A percentile compares a stretch with the other conserved stretches of the same genome.
phyloP scores from a whole-genome alignment of 1,284 basidiomycete genomes.

The Boletus austroedulis region DNA sequence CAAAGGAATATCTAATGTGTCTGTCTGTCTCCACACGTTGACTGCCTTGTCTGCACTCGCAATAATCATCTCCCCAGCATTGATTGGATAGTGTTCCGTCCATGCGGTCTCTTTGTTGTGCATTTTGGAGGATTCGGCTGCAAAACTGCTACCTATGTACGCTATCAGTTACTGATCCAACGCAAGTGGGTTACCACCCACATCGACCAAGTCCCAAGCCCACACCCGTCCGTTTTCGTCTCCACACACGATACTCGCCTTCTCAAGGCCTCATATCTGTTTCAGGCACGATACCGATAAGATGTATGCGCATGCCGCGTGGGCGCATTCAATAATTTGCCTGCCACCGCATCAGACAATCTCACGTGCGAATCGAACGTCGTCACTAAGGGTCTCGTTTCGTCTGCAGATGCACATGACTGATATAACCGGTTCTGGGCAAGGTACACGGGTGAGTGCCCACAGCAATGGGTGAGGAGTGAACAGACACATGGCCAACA shows the following conservation, averaged over 20 bases:
- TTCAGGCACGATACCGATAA: slow-evolving; percentile 81
- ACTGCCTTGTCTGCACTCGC: slow-evolving; percentile 66
- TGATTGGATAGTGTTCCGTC: too few relatives aligned
- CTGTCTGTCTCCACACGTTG: slow-evolving; percentile 59
- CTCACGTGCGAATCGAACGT: slow-evolving; percentile 78
- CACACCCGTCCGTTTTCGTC: slow-evolving; percentile 80
- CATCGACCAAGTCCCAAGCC: slow-evolving; percentile 87
- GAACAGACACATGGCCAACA: too few relatives aligned
- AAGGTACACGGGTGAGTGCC: neutral
- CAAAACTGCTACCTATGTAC: slow-evolving; percentile 60
- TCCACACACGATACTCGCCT: slow-evolving; percentile 74
- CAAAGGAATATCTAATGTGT: slow-evolving; percentile 12
- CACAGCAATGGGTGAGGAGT: too few relatives aligned
- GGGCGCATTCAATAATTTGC: slow-evolving; percentile 85
- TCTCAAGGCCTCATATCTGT: slow-evolving; percentile 77
- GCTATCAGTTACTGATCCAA: slow-evolving; percentile 6
- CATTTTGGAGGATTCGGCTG: slow-evolving; percentile 63
- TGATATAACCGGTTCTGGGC: slow-evolving; percentile 81
- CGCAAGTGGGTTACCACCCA: slow-evolving; percentile 41
- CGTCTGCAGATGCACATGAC: slow-evolving; percentile 73
- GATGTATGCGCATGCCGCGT: slow-evolving; percentile 67
- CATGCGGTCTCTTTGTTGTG: slow-evolving; percentile 83
- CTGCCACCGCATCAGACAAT: slow-evolving; percentile 76
- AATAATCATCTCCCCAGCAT: too few relatives aligned
- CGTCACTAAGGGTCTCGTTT: slow-evolving; percentile 45